phyloP scores from a whole-genome alignment of 495 filamentous ascomycete genomes.

The Aspergillus sparsus region DNA sequence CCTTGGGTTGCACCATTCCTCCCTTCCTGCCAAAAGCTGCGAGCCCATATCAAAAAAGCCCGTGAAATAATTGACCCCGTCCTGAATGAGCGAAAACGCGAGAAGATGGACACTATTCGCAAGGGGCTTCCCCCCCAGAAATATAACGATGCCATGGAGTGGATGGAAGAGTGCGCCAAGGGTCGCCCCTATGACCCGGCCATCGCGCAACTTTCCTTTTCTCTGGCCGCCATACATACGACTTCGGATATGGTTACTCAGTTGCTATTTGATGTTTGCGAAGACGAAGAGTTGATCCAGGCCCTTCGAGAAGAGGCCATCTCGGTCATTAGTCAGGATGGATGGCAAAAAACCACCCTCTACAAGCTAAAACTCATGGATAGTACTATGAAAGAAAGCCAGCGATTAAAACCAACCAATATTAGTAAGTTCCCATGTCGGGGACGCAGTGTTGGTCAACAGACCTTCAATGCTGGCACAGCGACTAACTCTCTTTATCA shows the following conservation, averaged over 20 bases:
- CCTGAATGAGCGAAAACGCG: constrained; percentile 10
- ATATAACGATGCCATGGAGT: constrained; percentile 28
- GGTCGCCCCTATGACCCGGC: constrained; percentile 23
- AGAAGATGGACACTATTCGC: constrained; percentile 25
- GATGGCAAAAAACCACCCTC: constrained; percentile 40
- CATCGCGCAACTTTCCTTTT: constrained; percentile 24
- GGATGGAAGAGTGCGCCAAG: constrained; percentile 26
- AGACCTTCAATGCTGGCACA: too few species aligned
- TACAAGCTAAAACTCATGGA: constrained; percentile 48
- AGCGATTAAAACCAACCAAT: constrained; percentile 36
- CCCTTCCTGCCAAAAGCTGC: constrained; percentile 7
- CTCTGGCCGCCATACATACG: constrained; percentile 36
- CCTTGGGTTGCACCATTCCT: constrained; percentile 22
- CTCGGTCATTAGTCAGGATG: constrained; percentile 35
- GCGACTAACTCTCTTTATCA: constrained; percentile 3
- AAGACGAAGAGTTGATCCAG: constrained; percentile 34
- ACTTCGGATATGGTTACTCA: constrained; percentile 30
- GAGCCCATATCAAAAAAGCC: background rate
- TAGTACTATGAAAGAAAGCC: constrained; percentile 47
- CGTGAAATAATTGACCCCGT: constrained; percentile 24
- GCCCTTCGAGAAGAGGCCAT: constrained; percentile 43
- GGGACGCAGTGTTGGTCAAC: too few species aligned
- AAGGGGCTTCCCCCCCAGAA: constrained; percentile 13
- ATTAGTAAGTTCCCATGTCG: constrained; percentile 26
- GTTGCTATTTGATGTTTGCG: constrained; percentile 40